Percentiles rank a stretch among this genome's conserved stretches.
phyloP scores from a whole-genome alignment of 169 alveolate species.

The Cryptosporidium baileyi region DNA sequence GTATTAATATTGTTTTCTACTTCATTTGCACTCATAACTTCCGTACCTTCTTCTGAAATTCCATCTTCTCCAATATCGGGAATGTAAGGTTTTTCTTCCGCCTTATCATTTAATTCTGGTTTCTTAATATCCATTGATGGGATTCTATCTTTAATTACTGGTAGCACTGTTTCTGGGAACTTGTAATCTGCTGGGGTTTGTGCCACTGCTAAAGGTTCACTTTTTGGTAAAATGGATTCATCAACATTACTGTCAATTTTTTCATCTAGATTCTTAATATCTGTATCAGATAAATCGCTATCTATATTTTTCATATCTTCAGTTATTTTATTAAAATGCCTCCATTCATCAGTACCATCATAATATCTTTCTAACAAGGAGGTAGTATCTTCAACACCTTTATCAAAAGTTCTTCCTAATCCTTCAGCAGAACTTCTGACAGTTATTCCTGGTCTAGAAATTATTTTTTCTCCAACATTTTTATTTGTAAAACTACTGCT shows the following conservation, averaged over 20 bases:
- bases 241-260: neutral
- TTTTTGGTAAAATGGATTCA: neutral
- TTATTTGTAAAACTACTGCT: neutral
- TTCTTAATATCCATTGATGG: neutral
- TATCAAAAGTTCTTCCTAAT: conserved; percentile 64
- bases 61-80: neutral
- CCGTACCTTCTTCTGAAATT: conserved; percentile 25
- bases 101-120: neutral
- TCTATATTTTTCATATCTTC: neutral
- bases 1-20: neutral
- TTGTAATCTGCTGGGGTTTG: conserved; percentile 68
- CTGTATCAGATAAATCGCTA: neutral
- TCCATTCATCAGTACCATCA: conserved; percentile 57
- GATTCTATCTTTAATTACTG: neutral
- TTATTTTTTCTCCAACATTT: neutral
- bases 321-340: conserved; percentile 10
- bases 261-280: neutral
- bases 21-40: conserved; percentile 2
- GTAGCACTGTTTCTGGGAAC: conserved; percentile 55
- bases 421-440: conserved; percentile 48
- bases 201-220: conserved; percentile 31
- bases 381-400: conserved; percentile 52
- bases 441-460: conserved; percentile 55
- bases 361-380: conserved; percentile 13
- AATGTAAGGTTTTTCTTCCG: neutral